Percentiles rank a stretch among this genome's conserved stretches.
Evolutionary conservation across 2,329 filamentous ascomycete species (phyloP).

Genomic region (Byssochlamys sp.): DNA sequence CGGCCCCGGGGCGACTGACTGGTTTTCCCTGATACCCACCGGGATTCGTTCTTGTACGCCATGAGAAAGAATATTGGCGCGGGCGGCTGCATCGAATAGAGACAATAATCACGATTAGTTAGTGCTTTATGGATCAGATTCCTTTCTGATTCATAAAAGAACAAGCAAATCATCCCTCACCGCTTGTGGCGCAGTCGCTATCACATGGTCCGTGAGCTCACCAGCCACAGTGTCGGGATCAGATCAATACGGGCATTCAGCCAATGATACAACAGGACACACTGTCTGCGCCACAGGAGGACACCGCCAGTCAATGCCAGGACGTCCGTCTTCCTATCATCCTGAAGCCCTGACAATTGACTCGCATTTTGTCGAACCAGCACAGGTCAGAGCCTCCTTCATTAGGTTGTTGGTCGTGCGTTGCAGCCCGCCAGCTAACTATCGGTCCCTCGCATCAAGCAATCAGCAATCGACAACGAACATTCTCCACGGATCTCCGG

Average conservation of each 20-base stretch:
- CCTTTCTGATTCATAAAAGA: background rate
- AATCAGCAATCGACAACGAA: conserved; percentile 18
- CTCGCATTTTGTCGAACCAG: background rate
- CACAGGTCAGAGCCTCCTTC: background rate
- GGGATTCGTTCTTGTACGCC: too few species aligned
- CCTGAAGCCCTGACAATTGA: background rate
- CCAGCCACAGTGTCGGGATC: conserved; percentile 27
- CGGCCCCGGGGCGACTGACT: too few species aligned
- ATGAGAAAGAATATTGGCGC: too few species aligned
- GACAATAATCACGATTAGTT: background rate
- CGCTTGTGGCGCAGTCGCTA: background rate
- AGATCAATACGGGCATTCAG: background rate
- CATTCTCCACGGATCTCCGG: conserved; percentile 5
- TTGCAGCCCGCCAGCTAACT: background rate
- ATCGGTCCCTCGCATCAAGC: conserved; percentile 2
- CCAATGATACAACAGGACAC: conserved; percentile 15
- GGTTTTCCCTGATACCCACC: too few species aligned
- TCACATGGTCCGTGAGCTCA: background rate
- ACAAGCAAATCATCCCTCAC: background rate
- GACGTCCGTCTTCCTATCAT: background rate
- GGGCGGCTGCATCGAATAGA: too few species aligned
- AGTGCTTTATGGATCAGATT: background rate
- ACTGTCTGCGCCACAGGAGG: background rate
- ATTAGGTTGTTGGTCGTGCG: background rate
- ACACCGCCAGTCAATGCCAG: background rate